Conservation (phyloP, 1,284 basidiomycete species). For the Laetiporus sulphureus region DNA sequence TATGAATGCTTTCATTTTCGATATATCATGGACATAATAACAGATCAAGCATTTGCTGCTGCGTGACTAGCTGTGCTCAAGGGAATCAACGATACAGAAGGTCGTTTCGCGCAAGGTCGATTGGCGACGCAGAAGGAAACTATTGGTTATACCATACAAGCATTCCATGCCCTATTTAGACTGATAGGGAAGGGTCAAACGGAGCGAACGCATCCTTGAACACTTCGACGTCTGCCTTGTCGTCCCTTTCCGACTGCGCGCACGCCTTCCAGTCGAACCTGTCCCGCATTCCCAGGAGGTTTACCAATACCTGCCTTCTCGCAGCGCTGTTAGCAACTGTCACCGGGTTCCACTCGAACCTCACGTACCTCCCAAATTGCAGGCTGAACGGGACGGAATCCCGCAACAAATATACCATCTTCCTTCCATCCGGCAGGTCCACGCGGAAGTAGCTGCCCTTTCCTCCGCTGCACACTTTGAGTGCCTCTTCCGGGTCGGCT, state of each 20-base stretch:
- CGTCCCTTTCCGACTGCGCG: constrained; percentile 71
- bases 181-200: constrained; percentile 48
- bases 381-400: constrained; percentile 76
- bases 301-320: constrained; percentile 69
- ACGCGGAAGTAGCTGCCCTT: constrained; percentile 81
- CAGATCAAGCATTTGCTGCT: too few species aligned
- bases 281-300: constrained; percentile 66
- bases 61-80: too few species aligned
- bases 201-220: constrained; percentile 79
- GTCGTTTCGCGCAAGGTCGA: too few species aligned
- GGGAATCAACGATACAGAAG: too few species aligned
- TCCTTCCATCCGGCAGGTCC: constrained; percentile 82
- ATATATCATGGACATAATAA: too few species aligned
- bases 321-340: constrained; percentile 5
- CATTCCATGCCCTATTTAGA: too few species aligned
- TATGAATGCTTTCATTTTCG: too few species aligned
- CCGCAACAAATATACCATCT: constrained; percentile 80
- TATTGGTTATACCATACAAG: too few species aligned
- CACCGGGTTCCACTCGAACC: too few species aligned
- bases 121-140: too few species aligned
- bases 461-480: constrained; percentile 46
- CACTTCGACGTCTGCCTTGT: constrained; percentile 69
- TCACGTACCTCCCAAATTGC: constrained; percentile 84
- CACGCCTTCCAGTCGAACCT: constrained; percentile 91
- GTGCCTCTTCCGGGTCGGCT: constrained; percentile 56